Evolutionary conservation across 1,284 basidiomycete genomes (phyloP).

Genomic region (Cutaneotrichosporon sp.): DNA sequence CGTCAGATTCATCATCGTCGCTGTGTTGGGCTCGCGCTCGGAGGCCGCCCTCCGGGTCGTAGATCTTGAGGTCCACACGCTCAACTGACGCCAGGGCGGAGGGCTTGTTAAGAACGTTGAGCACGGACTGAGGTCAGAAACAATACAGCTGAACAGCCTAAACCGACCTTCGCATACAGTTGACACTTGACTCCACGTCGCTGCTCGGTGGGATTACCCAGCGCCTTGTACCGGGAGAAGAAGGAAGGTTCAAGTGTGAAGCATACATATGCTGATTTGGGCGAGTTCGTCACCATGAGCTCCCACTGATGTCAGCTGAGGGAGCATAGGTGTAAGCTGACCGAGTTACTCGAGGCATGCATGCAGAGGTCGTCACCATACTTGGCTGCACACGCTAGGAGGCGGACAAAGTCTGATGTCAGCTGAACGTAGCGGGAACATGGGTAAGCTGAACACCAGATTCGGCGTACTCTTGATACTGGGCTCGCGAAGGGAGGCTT

Average conservation of each 20-base stretch:
- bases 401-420: constrained; percentile 40
- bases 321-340: constrained; percentile 15
- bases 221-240: constrained; percentile 35
- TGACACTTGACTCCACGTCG: constrained; percentile 40
- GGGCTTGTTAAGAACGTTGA: constrained; percentile 41
- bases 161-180: constrained; percentile 47
- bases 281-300: constrained; percentile 42
- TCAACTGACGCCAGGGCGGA: constrained; percentile 36
- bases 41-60: constrained; percentile 32
- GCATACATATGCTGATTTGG: constrained; percentile 44
- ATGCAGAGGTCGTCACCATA: constrained; percentile 48
- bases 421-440: constrained; percentile 48
- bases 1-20: constrained; percentile 14
- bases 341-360: constrained; percentile 33
- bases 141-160: constrained; percentile 3
- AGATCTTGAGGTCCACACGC: constrained; percentile 40
- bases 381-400: constrained; percentile 44
- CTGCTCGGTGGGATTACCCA: constrained; percentile 24
- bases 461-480: constrained; percentile 29
- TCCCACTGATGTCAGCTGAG: constrained; percentile 34
- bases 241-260: constrained; percentile 39
- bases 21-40: constrained; percentile 6
- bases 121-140: constrained; percentile 36
- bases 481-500: constrained; percentile 34
- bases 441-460: too few relatives aligned